phyloP scores from a whole-genome alignment of 1,284 basidiomycete species.

The Exobasidium rhododendri region DNA sequence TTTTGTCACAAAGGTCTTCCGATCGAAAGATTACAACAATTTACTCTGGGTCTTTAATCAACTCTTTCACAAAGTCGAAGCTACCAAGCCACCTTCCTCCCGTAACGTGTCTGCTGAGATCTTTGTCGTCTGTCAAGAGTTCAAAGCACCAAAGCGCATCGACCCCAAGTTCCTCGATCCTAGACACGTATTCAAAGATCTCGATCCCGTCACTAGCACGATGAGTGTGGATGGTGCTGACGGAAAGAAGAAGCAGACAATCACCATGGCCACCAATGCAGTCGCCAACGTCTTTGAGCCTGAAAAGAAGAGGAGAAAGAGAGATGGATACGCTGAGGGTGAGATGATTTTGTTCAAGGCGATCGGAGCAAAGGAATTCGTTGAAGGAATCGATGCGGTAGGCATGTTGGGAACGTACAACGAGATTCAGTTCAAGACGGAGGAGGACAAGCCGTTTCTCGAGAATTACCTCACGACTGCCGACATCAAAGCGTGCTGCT shows the following conservation, averaged over 20 bases:
- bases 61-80: conserved; percentile 92
- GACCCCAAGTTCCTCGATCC: conserved; percentile 98
- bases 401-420: conserved; percentile 77
- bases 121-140: conserved; percentile 96
- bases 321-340: conserved; percentile 94
- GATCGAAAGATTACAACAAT: conserved; percentile 97
- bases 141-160: conserved; percentile 88
- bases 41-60: conserved; percentile 99
- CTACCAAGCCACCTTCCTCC: conserved; percentile 96
- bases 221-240: conserved; percentile 7
- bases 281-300: conserved; percentile 85
- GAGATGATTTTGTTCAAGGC: conserved; percentile 86
- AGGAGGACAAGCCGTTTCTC: conserved; percentile 71
- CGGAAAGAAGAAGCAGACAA: conserved; percentile 9
- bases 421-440: conserved; percentile 70
- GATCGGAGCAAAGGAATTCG: conserved; percentile 70
- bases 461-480: conserved; percentile 60
- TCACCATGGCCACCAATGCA: conserved; percentile 39
- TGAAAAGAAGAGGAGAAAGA: conserved; percentile 87
- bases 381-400: conserved; percentile 62
- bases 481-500: conserved; percentile 77
- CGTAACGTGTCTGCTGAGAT: conserved; percentile 99
- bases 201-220: conserved; percentile 54
- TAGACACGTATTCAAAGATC: conserved; percentile 94
- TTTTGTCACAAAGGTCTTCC: conserved; percentile 98